phyloP scores from a whole-genome alignment of 2,329 filamentous ascomycete species.

The Pseudogymnoascus sp. region DNA sequence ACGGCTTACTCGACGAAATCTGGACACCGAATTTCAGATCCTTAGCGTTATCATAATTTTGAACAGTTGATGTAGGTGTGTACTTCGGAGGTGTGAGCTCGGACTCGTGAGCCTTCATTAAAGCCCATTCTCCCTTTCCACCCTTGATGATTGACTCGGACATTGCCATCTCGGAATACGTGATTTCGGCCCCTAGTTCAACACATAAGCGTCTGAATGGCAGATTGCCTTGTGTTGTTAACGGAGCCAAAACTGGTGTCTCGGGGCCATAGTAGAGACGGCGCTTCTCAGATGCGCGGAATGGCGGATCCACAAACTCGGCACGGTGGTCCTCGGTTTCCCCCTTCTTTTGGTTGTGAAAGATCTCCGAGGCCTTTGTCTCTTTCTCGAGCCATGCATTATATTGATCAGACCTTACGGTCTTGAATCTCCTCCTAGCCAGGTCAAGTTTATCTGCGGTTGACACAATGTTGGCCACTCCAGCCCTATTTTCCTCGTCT shows the following conservation, averaged over 20 bases:
- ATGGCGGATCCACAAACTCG: conserved; percentile 74
- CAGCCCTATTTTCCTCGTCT: conserved; percentile 44
- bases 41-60: conserved; percentile 71
- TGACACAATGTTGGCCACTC: conserved; percentile 68
- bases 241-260: conserved; percentile 85
- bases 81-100: conserved; percentile 69
- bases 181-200: conserved; percentile 82
- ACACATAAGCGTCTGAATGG: conserved; percentile 88
- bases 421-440: conserved; percentile 61
- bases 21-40: conserved; percentile 89
- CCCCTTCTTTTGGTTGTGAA: conserved; percentile 38
- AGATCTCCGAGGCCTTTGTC: conserved; percentile 41
- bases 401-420: conserved; percentile 69
- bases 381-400: conserved; percentile 70
- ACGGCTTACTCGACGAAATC: conserved; percentile 86
- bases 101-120: conserved; percentile 85
- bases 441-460: conserved; percentile 66
- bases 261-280: conserved; percentile 89
- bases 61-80: conserved; percentile 40
- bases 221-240: conserved; percentile 94
- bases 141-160: conserved; percentile 83
- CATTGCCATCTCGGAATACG: conserved; percentile 98
- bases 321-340: conserved; percentile 66
- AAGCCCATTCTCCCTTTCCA: conserved; percentile 84
- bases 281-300: conserved; percentile 88